A percentile compares a stretch with the other conserved stretches of the same genome.
phyloP scores from a whole-genome alignment of 805 yeast species.

The Metschnikowia matae region DNA sequence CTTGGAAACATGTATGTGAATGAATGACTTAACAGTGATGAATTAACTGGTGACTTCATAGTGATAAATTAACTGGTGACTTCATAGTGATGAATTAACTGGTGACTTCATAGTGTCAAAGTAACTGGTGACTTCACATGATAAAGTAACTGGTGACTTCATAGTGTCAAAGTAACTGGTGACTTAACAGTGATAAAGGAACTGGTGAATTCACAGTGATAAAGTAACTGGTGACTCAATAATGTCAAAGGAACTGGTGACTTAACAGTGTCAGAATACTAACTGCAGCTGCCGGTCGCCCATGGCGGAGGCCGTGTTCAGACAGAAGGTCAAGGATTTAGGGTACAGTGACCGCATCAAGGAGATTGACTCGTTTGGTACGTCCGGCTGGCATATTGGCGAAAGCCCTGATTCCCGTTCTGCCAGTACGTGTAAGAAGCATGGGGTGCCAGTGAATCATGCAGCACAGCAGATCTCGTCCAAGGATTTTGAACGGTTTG shows the following conservation, averaged over 20 bases:
- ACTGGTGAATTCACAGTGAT: too few species aligned
- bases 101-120: too few species aligned
- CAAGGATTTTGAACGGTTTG: constrained; percentile 53
- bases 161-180: too few species aligned
- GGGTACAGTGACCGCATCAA: constrained; percentile 45
- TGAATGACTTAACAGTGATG: not conserved
- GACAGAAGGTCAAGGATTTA: constrained; percentile 51
- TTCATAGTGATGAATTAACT: too few species aligned
- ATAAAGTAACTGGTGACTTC: too few species aligned
- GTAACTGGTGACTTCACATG: too few species aligned
- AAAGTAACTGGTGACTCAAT: too few species aligned
- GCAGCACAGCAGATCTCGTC: constrained; percentile 62
- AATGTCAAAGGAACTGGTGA: too few species aligned
- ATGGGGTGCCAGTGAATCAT: constrained; percentile 75
- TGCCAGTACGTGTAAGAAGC: constrained; percentile 57
- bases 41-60: too few species aligned
- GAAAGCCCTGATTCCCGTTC: constrained; percentile 79
- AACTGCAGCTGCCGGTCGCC: constrained; percentile 81
- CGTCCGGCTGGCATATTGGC: constrained; percentile 81
- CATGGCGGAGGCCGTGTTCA: constrained; percentile 94
- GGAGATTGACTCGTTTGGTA: constrained; percentile 81
- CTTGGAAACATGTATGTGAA: not conserved
- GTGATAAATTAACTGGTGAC: too few species aligned
- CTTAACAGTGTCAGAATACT: constrained; percentile 7
- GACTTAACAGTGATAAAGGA: too few species aligned